Conservation (phyloP, 257 asterid genomes). For the Vinca minor region DNA sequence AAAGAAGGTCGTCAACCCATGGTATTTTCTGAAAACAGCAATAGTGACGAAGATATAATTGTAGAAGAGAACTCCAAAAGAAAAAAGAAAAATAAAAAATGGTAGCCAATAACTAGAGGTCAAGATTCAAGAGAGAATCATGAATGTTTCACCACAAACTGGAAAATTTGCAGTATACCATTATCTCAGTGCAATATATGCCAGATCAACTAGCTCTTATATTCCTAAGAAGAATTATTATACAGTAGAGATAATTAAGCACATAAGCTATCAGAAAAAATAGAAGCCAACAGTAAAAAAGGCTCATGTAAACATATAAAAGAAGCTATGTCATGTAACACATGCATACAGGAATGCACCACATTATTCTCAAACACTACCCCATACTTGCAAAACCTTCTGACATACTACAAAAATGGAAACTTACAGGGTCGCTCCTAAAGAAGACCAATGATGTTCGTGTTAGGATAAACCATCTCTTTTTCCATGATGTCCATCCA, state of each 20-base stretch:
- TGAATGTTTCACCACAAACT: not conserved
- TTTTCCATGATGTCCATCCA: constrained; percentile 99
- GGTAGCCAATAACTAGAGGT: not conserved
- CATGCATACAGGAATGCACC: not conserved
- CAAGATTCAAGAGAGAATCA: not conserved
- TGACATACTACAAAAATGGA: not conserved
- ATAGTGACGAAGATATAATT: not conserved
- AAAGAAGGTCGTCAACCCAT: not conserved
- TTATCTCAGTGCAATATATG: not conserved
- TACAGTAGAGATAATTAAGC: not conserved
- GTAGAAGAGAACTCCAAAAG: not conserved
- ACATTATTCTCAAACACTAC: not conserved
- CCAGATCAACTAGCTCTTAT: not conserved
- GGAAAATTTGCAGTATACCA: not conserved
- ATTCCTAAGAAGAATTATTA: not conserved
- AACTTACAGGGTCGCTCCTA: constrained; percentile 96
- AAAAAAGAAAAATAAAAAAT: not conserved
- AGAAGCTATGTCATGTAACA: not conserved
- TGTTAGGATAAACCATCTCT: constrained; percentile 96
- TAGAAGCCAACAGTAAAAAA: not conserved
- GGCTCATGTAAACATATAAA: not conserved
- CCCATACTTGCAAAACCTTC: constrained; percentile 1
- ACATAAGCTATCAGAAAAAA: not conserved
- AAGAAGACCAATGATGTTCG: constrained; percentile 95
- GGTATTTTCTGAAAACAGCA: not conserved